Evolutionary conservation across 805 yeast genomes (phyloP), one percentile per base, ranked within the genome.

Genomic region (Sungouiozyma ichnusensis): DNA sequence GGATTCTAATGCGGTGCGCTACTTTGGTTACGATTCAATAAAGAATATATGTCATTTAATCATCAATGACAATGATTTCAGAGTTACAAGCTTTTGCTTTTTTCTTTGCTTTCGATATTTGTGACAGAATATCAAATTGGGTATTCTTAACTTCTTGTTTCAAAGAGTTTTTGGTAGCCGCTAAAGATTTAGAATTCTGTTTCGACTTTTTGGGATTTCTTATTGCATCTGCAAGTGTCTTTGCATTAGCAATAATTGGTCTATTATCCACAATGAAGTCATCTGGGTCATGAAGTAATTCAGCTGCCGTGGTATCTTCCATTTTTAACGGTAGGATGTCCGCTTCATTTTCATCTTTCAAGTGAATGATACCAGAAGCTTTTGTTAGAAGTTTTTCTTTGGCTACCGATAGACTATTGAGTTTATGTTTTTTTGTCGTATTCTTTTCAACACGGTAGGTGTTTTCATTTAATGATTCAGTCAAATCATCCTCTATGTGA

Each of bases 231-330:
- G 58, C 62, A 20, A 58, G 42, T 2, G 48, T 48, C 38, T 51
- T 57, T 3, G 65, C 65, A 37, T 38, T 50, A 2, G 65, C 44
- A 33, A 60, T 45, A 17, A 59, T 59, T 1, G 64, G 64, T 20
- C 65, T 44, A 38, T 51, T 47, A 43, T 60, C 65, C 24, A 58
- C 45, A 2, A 33, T 36, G 16, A 48, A 35, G 35, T 57, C 62
- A 15, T 49, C 42, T 1, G 63, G 62, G 45, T 60, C 41, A 44
- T 60, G 64, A 17, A 60, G 40, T n/a, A 60, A 41, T 40, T 60
- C 62, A 3, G 62, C 62, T 3, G 65, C 65, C 1, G 65, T 60
- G 6, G 55, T 51, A 33, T 60, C 53, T 19, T 45, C 46, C 9
- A 38, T 20, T 24, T 40, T 36, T 16, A 32, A 20, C 6, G 35